Conservation (phyloP, 495 filamentous ascomycete species). For the Pseudevernia furfuracea region DNA sequence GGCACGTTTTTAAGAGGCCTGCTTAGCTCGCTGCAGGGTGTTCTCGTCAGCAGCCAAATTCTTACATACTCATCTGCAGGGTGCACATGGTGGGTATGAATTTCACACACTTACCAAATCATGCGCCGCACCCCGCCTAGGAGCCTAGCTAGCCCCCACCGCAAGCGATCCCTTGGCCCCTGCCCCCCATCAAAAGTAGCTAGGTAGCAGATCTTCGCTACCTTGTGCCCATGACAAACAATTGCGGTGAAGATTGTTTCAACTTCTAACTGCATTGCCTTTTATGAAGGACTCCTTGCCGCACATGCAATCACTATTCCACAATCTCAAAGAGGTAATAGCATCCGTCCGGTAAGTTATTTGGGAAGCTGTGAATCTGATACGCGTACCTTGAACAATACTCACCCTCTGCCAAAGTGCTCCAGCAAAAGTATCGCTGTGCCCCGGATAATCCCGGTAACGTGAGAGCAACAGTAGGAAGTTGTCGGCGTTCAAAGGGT, state of each 20-base stretch:
- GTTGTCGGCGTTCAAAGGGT: not conserved
- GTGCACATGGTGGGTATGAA: not conserved
- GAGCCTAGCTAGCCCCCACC: constrained; percentile 5
- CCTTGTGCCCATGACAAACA: constrained; percentile 21
- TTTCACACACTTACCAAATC: constrained; percentile 18
- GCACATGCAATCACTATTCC: not conserved
- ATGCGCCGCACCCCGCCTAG: constrained; percentile 12
- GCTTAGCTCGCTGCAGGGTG: constrained; percentile 10
- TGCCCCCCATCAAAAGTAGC: not conserved
- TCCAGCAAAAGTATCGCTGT: not conserved
- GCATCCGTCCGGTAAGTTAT: not conserved
- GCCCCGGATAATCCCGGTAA: not conserved
- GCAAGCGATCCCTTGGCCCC: constrained; percentile 5
- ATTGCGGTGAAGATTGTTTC: constrained; percentile 21
- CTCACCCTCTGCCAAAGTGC: not conserved
- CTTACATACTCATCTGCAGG: constrained; percentile 14
- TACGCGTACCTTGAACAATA: not conserved
- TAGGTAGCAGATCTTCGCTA: constrained; percentile 10
- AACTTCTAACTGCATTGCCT: constrained; percentile 3
- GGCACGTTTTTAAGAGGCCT: not conserved
- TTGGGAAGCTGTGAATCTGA: too few relatives aligned
- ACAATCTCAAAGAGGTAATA: not conserved
- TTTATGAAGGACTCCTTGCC: not conserved
- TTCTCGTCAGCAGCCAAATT: constrained; percentile 18
- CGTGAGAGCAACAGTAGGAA: not conserved